phyloP scores from a whole-genome alignment of 1,284 basidiomycete genomes.

The Cryptococcus neoformans region DNA sequence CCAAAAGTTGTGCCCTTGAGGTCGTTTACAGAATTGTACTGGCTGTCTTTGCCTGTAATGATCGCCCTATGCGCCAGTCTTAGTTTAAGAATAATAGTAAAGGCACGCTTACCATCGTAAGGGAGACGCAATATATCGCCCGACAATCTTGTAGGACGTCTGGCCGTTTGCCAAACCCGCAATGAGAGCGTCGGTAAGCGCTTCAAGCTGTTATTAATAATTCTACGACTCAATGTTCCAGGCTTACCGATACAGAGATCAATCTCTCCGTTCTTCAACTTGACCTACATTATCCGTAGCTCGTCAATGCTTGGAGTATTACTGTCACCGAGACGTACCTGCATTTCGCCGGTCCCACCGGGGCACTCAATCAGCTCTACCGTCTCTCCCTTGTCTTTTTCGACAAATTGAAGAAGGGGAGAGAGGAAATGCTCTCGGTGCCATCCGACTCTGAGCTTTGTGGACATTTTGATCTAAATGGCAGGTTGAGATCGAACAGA shows the following conservation, averaged over 20 bases:
- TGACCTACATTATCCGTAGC: slow-evolving; percentile 41
- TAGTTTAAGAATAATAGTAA: slow-evolving; percentile 32
- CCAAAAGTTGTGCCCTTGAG: slow-evolving; percentile 80
- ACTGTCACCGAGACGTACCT: slow-evolving; percentile 36
- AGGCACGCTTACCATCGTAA: slow-evolving; percentile 62
- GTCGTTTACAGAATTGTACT: slow-evolving; percentile 70
- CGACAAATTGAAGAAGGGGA: slow-evolving; percentile 65
- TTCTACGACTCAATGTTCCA: neutral
- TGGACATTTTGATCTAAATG: slow-evolving; percentile 1
- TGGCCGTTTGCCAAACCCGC: slow-evolving; percentile 89
- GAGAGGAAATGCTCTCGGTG: slow-evolving; percentile 90
- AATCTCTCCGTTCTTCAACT: slow-evolving; percentile 77
- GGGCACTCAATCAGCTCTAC: slow-evolving; percentile 83
- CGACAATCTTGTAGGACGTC: slow-evolving; percentile 82
- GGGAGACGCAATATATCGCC: slow-evolving; percentile 85
- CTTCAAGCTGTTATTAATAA: slow-evolving; percentile 39
- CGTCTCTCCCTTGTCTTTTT: slow-evolving; percentile 62
- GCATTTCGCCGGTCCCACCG: slow-evolving; percentile 88
- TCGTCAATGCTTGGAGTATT: no score
- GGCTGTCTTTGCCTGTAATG: slow-evolving; percentile 74
- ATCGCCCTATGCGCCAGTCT: slow-evolving; percentile 67
- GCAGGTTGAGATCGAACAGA: neutral
- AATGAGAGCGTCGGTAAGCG: slow-evolving; percentile 89
- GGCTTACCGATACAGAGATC: slow-evolving; percentile 75
- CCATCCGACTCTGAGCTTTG: slow-evolving; percentile 49